These are phyloP conservation scores for Penicillium silybi DNA, from an alignment of 495 filamentous ascomycete species.

Conservation along the genomic window DNA sequence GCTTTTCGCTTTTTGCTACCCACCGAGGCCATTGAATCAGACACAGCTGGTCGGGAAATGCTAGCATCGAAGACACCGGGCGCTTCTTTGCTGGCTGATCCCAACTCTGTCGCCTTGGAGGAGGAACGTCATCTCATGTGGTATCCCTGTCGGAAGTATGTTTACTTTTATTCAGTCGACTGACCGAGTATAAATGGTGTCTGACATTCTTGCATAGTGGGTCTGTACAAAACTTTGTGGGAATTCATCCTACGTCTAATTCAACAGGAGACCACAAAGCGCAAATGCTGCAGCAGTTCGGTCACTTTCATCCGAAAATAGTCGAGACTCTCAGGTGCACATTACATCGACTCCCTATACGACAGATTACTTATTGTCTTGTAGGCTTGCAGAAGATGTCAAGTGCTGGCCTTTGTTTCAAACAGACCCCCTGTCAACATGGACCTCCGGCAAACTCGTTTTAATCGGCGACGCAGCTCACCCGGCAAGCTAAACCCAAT, in stretches of 20 bases:
- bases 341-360: background rate
- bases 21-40: conserved; percentile 1
- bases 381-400: conserved; percentile 33
- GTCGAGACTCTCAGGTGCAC: conserved; percentile 12
- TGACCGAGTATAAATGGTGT: no score
- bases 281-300: conserved; percentile 17
- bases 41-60: background rate
- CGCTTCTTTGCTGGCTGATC: conserved; percentile 14
- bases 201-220: conserved; percentile 23
- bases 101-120: background rate
- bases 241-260: conserved; percentile 32
- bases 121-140: conserved; percentile 27
- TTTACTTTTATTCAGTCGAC: no score
- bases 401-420: conserved; percentile 44
- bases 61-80: conserved; percentile 10
- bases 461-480: conserved; percentile 50
- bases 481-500: conserved; percentile 28
- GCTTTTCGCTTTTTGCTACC: conserved; percentile 27
- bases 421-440: conserved; percentile 27
- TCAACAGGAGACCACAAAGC: conserved; percentile 11
- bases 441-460: conserved; percentile 35
- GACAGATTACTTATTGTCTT: background rate
- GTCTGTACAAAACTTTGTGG: conserved; percentile 45
- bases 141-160: conserved; percentile 32
- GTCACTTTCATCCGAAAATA: conserved; percentile 16